Evolutionary conservation across 768 basidiomycete genomes (phyloP), one percentile per base, ranked within the genome.

Genomic region (Lactifluus pinguis): DNA sequence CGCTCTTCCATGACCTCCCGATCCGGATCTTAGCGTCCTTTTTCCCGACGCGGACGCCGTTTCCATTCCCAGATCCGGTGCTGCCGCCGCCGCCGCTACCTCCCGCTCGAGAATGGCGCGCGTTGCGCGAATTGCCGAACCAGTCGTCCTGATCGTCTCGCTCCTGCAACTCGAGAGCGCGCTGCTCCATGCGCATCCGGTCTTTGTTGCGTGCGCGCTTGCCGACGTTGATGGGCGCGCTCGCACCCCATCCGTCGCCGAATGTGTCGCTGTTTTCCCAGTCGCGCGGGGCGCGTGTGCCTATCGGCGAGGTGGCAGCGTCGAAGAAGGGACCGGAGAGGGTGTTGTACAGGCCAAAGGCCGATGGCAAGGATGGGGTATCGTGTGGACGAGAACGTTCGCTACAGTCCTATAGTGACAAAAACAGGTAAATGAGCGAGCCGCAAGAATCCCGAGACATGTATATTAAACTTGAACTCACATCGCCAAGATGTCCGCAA

Each of bases 401-500:
- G 53, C 76, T 67, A 59, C 87, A 89, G 68, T 89, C 85, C 87
- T 89, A 64, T 3, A 38, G 17, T 25, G 19, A 14, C 4, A 6
- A 21, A 25, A 39, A 63, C 13, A 17, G 55, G 38, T 47, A 52
- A 38, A 15, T 49, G 30, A 51, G 29, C 41, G 2, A 42, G 36
- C 10, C 11, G 3, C n/a, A 19, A 13, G 38, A 15, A 25, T 3
- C 11, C n/a, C 3, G 15, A 38, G n/a, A 41, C 2, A 25, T 19
- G 19, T 55, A 57, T 19, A 25, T 25, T 25, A 25, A 25, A 25
- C 25, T 25, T 6, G 14, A 76, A 44, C 86, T 72, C 68, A 91
- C 89, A 67, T 92, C 90, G 49, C 90, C 90, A 70, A 86, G 80
- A 71, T 92, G 90, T 4, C 87, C 89, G 53, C 71, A 71, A 32